A percentile compares a stretch with the other conserved stretches of the same genome.
These are phyloP conservation scores for Cubamyces sp. DNA, from an alignment of 768 basidiomycete genomes.

Conservation along the genomic window DNA sequence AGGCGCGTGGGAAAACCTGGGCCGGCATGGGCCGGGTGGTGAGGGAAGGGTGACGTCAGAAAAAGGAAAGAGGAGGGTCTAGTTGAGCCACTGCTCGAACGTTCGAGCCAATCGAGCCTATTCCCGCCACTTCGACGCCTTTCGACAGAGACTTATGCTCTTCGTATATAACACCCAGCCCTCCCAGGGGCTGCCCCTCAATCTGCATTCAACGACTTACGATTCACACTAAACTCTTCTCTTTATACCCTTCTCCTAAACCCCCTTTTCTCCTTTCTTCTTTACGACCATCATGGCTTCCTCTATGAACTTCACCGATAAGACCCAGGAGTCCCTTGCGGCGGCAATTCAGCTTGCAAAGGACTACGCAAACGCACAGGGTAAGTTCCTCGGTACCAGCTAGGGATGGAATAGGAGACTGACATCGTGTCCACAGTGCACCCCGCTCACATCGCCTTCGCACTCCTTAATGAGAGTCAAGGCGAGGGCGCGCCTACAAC, in stretches of 20 bases:
- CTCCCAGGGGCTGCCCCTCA: background rate
- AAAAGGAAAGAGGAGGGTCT: conserved; percentile 16
- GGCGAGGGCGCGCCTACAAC: conserved; percentile 43
- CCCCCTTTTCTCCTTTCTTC: conserved; percentile 32
- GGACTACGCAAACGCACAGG: conserved; percentile 83
- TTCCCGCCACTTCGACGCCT: conserved; percentile 16
- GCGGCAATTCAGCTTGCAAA: conserved; percentile 81
- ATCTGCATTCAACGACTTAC: conserved; percentile 11
- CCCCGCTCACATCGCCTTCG: conserved; percentile 83
- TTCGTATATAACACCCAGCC: conserved; percentile 16
- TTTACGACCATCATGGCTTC: conserved; percentile 44
- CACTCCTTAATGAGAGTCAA: conserved; percentile 72
- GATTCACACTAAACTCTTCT: background rate
- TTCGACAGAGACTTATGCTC: background rate
- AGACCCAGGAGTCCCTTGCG: conserved; percentile 68
- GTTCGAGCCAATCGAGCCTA: conserved; percentile 20
- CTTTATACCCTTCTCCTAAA: conserved; percentile 14
- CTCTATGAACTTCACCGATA: conserved; percentile 86
- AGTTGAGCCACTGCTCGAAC: conserved; percentile 17
- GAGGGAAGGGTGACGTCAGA: conserved; percentile 19
- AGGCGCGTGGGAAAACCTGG: conserved; percentile 22
- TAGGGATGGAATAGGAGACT: background rate
- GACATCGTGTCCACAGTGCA: conserved; percentile 52
- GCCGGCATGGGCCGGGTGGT: conserved; percentile 12
- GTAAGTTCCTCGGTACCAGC: conserved; percentile 41